phyloP scores from a whole-genome alignment of 2,329 filamentous ascomycete genomes.

The Sclerotinia trifoliorum region DNA sequence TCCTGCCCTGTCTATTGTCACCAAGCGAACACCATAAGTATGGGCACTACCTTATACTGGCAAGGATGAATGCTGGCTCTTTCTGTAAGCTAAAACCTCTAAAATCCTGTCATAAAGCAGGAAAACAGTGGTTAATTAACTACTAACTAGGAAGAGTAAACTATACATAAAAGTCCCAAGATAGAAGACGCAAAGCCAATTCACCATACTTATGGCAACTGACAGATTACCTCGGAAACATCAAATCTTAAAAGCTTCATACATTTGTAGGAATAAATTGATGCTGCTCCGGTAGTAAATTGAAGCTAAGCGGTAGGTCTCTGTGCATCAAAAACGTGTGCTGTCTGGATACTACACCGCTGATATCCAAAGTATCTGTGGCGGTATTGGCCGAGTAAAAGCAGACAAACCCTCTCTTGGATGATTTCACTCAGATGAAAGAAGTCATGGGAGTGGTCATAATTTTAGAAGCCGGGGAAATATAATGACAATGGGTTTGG shows the following conservation, averaged over 20 bases:
- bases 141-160: background rate
- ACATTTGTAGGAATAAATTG: background rate
- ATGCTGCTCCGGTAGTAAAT: background rate
- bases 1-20: background rate
- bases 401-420: background rate
- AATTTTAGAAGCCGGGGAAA: background rate
- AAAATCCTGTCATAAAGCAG: background rate
- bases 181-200: background rate
- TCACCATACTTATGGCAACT: constrained; percentile 7
- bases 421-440: background rate
- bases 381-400: background rate
- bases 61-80: background rate
- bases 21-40: background rate
- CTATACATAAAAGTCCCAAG: background rate
- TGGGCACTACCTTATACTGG: background rate
- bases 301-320: background rate
- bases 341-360: background rate
- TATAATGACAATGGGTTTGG: background rate
- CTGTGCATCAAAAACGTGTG: background rate
- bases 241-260: background rate
- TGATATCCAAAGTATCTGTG: background rate
- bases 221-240: background rate
- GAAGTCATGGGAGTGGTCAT: background rate
- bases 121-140: background rate
- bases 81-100: background rate